Conservation (phyloP, 106 monocot genomes). For the Dioscorea alata region DNA sequence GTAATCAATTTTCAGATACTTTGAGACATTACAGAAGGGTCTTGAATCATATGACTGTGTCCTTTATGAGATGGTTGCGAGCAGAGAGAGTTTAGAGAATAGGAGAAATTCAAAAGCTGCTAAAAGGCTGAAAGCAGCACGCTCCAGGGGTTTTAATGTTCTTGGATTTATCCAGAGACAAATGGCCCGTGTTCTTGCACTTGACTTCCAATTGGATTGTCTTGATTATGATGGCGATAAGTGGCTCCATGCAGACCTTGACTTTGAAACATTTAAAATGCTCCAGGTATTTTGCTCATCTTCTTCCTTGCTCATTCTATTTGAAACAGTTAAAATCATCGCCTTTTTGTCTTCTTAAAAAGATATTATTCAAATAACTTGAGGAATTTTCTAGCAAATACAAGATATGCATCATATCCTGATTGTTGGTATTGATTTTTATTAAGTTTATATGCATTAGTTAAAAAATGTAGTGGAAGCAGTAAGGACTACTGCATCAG, state of each 20-base stretch:
- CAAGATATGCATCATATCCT: no score
- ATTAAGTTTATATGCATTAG: no score
- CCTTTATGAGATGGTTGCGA: constrained; percentile 89
- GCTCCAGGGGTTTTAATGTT: constrained; percentile 69
- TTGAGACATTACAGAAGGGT: constrained; percentile 56
- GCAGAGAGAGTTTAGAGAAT: constrained; percentile 64
- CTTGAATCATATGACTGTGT: constrained; percentile 82
- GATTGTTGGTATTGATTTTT: no score
- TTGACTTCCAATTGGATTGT: constrained; percentile 92
- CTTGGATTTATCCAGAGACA: constrained; percentile 89
- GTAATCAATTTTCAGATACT: constrained; percentile 47
- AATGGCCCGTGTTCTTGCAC: constrained; percentile 70
- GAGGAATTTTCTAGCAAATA: no score
- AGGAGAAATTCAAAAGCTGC: constrained; percentile 27
- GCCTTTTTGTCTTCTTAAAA: no score
- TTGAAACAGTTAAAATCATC: no score
- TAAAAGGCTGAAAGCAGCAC: constrained; percentile 55
- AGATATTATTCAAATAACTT: no score
- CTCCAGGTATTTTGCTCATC: constrained; percentile 59
- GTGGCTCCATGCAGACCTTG: constrained; percentile 90
- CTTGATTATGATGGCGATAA: constrained; percentile 67
- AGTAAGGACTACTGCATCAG: no score
- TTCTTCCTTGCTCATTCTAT: background rate
- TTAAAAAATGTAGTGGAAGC: no score
- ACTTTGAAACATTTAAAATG: constrained; percentile 77